Evolutionary conservation across 352 stramenopile species (phyloP), one percentile per base, ranked within the genome.

Genomic region (Globisporangium emineosum): DNA sequence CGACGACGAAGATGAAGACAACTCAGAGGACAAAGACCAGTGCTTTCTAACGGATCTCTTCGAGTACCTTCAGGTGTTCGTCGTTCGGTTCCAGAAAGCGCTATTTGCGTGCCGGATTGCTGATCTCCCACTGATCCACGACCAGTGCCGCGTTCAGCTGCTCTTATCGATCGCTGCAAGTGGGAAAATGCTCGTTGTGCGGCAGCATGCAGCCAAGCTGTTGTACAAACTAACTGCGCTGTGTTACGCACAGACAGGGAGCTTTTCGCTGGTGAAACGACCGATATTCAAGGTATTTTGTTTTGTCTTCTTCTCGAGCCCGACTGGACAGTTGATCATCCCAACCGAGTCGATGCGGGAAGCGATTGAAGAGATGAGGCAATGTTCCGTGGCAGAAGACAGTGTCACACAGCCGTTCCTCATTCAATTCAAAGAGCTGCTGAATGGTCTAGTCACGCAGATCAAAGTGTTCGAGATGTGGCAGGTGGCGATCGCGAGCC

Each of bases 241-340:
- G 13, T 85, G 79, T 62, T 91, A 85, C 51, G 71, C 78, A 6
- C 82, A 91, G 62, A 88, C 76, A 0, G 85, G 82, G 1, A 89
- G 77, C 53, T 90, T 90, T 60, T 53, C 75, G 37, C 65, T 88
- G 5, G 40, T 93, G 4, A 82, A 82, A 27, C 64, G 67, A 21
- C 67, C 78, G 21, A 65, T 89, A 3, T 45, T 85, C 32, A 79
- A 79, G 19, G 78, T 86, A 0, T 61, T 89, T 12, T 85, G 72
- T 12, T 40, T 57, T 0, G 61, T 74, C 1, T 88, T 87, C 50
- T 91, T 88, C 53, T 70, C 73, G 0, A 59, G 27, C 27, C 30
- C 10, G 23, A 49, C 3, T 35, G 61, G 5, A 13, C 62, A 43
- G 37, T n/a, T 57, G 15, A 58, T 66, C 15, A 70, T 84, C n/a